Base-by-base conservation (phyloP, 768 basidiomycete genomes). In the Leccinum subtestaceum region DNA sequence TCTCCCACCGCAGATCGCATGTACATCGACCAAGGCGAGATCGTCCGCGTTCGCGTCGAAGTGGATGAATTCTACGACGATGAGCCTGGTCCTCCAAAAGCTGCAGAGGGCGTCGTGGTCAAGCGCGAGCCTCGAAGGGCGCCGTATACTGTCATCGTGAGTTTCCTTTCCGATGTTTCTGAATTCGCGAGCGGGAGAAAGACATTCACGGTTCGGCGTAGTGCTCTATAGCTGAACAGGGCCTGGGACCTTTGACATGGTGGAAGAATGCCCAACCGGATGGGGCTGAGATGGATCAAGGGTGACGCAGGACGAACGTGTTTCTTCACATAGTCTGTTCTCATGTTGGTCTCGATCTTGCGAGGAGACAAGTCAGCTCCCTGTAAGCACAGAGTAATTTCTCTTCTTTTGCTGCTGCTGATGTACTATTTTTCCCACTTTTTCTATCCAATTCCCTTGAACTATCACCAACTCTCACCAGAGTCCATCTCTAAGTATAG, bases 191-290 rank as follows among this genome's bases (percentile, higher is more conserved):
- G 5, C 2, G 17, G 9, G 27, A 17, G 4, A 27, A 13, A 31
- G 34, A 36, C 27, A 13, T 5, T 51, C 34, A 61, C 48, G 52
- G 17, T 25, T 55, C 19, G 9, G n/a, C 49, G 31, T n/a, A 93
- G 91, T 89, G 87, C 62, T 91, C 91, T 2, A 90, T 93, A 60
- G 83, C 84, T 12, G 91, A 91, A 70, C 89, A 92, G 66, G 91
- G 92, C 5, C 75, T 94, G 5, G 91, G 91, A 0, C 89, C 88
- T 13, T 73, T 84, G 2, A 67, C 82, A 0, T 93, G 90, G 90
- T 92, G 91, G 90, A 84, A 80, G 67, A 78, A 78, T 13, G 77
- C 75, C 36, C 74, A 73, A 38, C 60, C 78, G 4, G 73, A 77
- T 32, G 77, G 77, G 40, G 81, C 72, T 49, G 70, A 69, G 3